Evolutionary conservation across 2,329 filamentous ascomycete genomes (phyloP).

Genomic region (Escovopsis sp.): DNA sequence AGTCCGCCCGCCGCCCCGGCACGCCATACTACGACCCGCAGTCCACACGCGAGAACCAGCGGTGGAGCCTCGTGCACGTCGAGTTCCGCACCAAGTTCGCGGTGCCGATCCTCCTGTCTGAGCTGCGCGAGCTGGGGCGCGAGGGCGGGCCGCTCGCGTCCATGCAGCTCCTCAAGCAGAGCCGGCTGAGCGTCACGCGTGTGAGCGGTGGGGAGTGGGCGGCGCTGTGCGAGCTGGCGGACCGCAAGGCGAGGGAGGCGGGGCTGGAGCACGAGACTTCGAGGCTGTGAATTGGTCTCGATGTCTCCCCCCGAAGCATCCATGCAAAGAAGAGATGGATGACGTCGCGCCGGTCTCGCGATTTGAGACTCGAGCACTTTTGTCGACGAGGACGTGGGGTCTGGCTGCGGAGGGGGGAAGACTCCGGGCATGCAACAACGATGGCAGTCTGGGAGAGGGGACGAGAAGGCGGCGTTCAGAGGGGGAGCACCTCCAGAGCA

Average conservation of each 20-base stretch:
- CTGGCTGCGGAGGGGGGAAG: too few relatives aligned
- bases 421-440: too few relatives aligned
- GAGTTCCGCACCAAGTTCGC: constrained; percentile 72
- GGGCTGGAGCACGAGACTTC: constrained; percentile 21
- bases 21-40: constrained; percentile 70
- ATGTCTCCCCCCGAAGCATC: too few relatives aligned
- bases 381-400: too few relatives aligned
- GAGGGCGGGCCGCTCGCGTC: constrained; percentile 43
- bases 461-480: too few relatives aligned
- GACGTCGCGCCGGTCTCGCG: too few relatives aligned
- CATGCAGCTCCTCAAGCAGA: constrained; percentile 73
- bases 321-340: background rate
- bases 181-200: constrained; percentile 65
- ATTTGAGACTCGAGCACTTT: too few relatives aligned
- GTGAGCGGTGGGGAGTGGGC: constrained; percentile 52
- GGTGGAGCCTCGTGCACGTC: constrained; percentile 81
- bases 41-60: constrained; percentile 39
- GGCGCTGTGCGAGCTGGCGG: constrained; percentile 39
- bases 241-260: constrained; percentile 24
- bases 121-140: constrained; percentile 50
- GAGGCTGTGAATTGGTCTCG: too few relatives aligned
- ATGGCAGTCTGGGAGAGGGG: too few relatives aligned
- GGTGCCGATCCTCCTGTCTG: constrained; percentile 51
- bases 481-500: too few relatives aligned
- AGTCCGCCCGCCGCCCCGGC: constrained; percentile 16